Percentiles rank a stretch among this genome's conserved stretches.
phyloP scores from a whole-genome alignment of 768 basidiomycete genomes.

The Ephemerocybe angulata region DNA sequence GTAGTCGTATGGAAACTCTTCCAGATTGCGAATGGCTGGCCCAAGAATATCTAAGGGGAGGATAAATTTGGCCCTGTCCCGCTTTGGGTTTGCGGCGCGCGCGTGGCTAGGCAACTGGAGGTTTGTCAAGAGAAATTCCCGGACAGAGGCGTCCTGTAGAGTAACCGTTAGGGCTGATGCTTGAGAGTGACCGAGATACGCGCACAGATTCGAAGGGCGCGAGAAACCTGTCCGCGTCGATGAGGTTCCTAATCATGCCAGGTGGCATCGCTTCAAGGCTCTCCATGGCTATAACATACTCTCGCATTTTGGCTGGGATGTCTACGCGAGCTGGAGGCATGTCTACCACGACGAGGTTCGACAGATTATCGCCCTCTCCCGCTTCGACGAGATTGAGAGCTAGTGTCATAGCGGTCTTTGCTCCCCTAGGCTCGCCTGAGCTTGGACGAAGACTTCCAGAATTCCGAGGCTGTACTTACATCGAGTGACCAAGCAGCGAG shows the following conservation, averaged over 20 bases:
- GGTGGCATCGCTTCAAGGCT: slow-evolving; percentile 53
- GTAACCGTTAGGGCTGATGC: neutral
- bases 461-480: slow-evolving; percentile 46
- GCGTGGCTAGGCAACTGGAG: slow-evolving; percentile 39
- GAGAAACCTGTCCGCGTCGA: slow-evolving; percentile 68
- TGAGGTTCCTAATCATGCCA: slow-evolving; percentile 50
- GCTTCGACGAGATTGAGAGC: slow-evolving; percentile 42
- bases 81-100: slow-evolving; percentile 20
- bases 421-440: slow-evolving; percentile 56
- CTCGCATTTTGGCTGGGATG: slow-evolving; percentile 59
- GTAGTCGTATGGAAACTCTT: slow-evolving; percentile 67
- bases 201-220: slow-evolving; percentile 59
- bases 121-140: slow-evolving; percentile 87
- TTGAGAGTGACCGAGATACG: slow-evolving; percentile 1
- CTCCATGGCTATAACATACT: slow-evolving; percentile 71
- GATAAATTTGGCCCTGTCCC: slow-evolving; percentile 54
- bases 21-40: slow-evolving; percentile 61
- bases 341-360: slow-evolving; percentile 71
- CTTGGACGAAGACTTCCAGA: neutral
- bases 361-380: slow-evolving; percentile 37
- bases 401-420: slow-evolving; percentile 74
- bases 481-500: slow-evolving; percentile 87
- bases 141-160: slow-evolving; percentile 63
- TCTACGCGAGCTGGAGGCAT: slow-evolving; percentile 66
- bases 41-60: slow-evolving; percentile 69